Percentiles rank a stretch among this genome's conserved stretches.
phyloP scores from a whole-genome alignment of 78 protist genomes.

The Dictyostelium firmibasis region DNA sequence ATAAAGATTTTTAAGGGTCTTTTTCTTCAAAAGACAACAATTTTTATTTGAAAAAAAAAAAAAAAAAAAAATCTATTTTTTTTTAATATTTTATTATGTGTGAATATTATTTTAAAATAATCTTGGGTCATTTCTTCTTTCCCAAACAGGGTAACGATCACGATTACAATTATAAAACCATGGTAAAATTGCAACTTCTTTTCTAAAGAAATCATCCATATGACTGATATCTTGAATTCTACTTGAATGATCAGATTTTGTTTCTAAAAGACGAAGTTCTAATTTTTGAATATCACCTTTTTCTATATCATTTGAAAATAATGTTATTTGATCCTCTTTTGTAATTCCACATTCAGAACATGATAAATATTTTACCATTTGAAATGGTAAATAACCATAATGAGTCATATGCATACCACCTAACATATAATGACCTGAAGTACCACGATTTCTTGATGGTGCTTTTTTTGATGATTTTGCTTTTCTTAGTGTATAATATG shows the following conservation, averaged over 20 bases:
- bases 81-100: no score
- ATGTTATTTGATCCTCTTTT: background rate
- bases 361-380: background rate
- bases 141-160: conserved; percentile 9
- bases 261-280: background rate
- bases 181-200: background rate
- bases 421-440: background rate
- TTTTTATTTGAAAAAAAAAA: no score
- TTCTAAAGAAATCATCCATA: background rate
- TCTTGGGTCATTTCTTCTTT: background rate
- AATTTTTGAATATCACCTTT: background rate
- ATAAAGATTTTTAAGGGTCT: no score
- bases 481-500: background rate
- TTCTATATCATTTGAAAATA: background rate
- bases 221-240: background rate
- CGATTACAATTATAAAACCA: conserved; percentile 6
- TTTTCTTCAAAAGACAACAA: no score
- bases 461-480: background rate
- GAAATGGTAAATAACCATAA: conserved; percentile 7
- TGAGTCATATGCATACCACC: conserved; percentile 30
- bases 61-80: no score
- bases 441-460: conserved; percentile 1
- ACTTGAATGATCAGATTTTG: no score
- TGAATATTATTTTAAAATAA: background rate
- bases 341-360: background rate